Base-by-base conservation (phyloP, 2,329 filamentous ascomycete species). In the Penicillium sp. region DNA sequence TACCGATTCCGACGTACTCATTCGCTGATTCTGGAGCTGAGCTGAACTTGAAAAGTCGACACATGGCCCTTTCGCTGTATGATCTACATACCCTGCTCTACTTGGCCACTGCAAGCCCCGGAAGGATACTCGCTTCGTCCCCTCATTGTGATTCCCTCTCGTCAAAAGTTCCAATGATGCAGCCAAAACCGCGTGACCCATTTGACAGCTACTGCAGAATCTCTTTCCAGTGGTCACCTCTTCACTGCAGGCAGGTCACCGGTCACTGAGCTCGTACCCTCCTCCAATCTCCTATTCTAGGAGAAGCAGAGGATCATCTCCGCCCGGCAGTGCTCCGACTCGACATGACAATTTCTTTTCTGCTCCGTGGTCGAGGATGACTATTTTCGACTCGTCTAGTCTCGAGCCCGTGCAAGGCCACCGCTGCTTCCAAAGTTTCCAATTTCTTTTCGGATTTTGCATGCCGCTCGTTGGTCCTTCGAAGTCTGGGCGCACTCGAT, bases 41-140 rank as follows among this genome's bases (percentile, higher is more conserved):
- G 50, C 53, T 56, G 53, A 56, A 43, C 50, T 51, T 41, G 50
- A 39, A 44, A 38, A 46, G 24, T 42, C 35, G 42, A 49, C 46
- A 52, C 41, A 45, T 46, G 50, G 50, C 37, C 37, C 18, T 29
- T 42, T 49, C 39, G 15, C 10, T 10, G 7, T n/a, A 27, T 23
- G 38, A 42, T 42, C 40, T 42, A 42, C 40, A 12, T 25, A 31
- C n/a, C 27, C 15, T 23, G 27, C 31, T 42, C 49, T 43, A 47
- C 42, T 46, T 38, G 46, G 20, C 20, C 20, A 23, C 20, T 23
- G 28, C 35, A 37, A 28, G 24, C 25, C 38, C 27, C 10, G 28
- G 10, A 29, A 29, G 6, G 28, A 46, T 24, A 40, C 40, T 48
- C 46, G 46, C 40, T 48, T 31, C 42, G 18, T 43, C 43, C 24